phyloP scores from a whole-genome alignment of 192 early-diverging fungal genomes.

The Coemansia sp. region DNA sequence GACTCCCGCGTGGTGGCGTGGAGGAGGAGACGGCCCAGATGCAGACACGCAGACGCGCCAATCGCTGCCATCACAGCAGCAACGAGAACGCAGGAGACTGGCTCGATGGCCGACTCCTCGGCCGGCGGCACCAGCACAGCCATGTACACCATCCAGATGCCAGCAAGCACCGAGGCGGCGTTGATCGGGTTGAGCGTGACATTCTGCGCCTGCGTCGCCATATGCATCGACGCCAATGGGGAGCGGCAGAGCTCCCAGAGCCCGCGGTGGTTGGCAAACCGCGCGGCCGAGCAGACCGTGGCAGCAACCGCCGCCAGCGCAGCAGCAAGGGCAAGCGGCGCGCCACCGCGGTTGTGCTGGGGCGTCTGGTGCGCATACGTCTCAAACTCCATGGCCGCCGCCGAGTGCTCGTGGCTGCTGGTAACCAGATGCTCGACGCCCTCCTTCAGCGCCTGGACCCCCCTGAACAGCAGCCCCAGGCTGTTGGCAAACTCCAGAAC shows the following conservation, averaged over 20 bases:
- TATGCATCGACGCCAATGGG: not conserved
- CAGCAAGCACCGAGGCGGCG: slow-evolving; percentile 28
- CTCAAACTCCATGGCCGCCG: slow-evolving; percentile 35
- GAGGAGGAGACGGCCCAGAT: slow-evolving; percentile 27
- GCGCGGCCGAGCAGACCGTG: slow-evolving; percentile 23
- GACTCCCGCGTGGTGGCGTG: slow-evolving; percentile 15
- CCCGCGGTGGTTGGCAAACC: slow-evolving; percentile 34
- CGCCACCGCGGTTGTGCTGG: slow-evolving; percentile 13
- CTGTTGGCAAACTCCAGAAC: slow-evolving; percentile 45
- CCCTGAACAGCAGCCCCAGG: slow-evolving; percentile 37
- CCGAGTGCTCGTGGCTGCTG: slow-evolving; percentile 26
- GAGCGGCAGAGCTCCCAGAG: slow-evolving; percentile 29
- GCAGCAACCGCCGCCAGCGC: slow-evolving; percentile 18
- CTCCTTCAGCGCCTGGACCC: slow-evolving; percentile 44
- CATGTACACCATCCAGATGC: slow-evolving; percentile 26
- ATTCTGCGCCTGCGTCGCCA: slow-evolving; percentile 25
- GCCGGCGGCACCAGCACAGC: slow-evolving; percentile 20
- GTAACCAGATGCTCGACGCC: slow-evolving; percentile 40
- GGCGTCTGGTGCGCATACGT: slow-evolving; percentile 20
- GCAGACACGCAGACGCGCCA: slow-evolving; percentile 30
- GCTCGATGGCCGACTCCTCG: slow-evolving; percentile 38
- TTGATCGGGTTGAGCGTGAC: slow-evolving; percentile 39
- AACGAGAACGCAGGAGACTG: slow-evolving; percentile 31
- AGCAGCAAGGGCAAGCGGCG: slow-evolving; percentile 5
- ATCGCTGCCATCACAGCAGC: slow-evolving; percentile 30